phyloP scores from a whole-genome alignment of 306 rosid species.

The Vigna nakashimae region DNA sequence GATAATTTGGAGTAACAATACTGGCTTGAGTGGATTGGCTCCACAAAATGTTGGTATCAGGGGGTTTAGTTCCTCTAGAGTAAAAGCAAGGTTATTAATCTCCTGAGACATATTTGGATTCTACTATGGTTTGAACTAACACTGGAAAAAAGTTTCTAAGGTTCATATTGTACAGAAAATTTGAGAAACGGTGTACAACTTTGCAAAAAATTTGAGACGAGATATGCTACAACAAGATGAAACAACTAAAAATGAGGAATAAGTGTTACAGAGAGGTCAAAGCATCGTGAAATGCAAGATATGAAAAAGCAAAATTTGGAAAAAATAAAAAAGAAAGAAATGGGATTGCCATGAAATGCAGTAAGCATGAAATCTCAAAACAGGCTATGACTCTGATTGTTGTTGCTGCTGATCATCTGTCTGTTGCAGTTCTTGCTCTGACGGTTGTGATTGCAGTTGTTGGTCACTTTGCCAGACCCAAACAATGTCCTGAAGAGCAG shows the following conservation, averaged over 20 bases:
- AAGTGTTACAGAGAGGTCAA: conserved; percentile 25
- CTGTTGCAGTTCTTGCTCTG: conserved; percentile 44
- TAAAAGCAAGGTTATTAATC: not conserved
- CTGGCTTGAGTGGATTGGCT: not conserved
- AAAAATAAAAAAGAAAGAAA: not conserved
- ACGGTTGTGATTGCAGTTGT: conserved; percentile 46
- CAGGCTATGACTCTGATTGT: conserved; percentile 34
- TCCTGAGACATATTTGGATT: not conserved
- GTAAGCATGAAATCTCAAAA: conserved; percentile 5
- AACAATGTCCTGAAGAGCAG: conserved; percentile 80
- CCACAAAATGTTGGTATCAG: conserved; percentile 1
- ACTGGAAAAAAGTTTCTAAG: conserved; percentile 2
- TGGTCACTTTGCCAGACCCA: conserved; percentile 86
- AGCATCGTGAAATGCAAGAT: conserved; percentile 34
- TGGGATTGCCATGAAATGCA: conserved; percentile 14
- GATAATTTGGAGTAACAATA: not conserved
- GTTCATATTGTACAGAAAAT: not conserved
- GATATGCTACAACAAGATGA: conserved; percentile 28
- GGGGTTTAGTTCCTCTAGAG: not conserved
- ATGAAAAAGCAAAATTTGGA: not conserved
- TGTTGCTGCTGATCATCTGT: conserved; percentile 46
- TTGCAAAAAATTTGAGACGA: conserved; percentile 34
- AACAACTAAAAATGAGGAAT: not conserved
- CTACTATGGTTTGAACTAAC: conserved; percentile 16
- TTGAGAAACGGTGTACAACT: conserved; percentile 12